These are phyloP conservation scores for Sedum album DNA, from an alignment of 164 flowering plant genomes.

Conservation along the genomic window DNA sequence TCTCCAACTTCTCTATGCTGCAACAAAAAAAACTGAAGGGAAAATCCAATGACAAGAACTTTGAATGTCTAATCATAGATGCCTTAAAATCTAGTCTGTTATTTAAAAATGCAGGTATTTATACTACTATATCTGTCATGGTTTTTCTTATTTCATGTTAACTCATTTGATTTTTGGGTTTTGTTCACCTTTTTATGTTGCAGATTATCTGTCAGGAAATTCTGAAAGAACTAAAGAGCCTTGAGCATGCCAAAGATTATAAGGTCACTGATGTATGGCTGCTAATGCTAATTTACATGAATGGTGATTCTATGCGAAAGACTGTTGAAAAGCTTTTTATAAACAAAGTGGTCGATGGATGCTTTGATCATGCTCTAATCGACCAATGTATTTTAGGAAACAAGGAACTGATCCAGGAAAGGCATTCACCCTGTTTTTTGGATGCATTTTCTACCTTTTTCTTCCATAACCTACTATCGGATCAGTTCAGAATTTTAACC, in stretches of 20 bases:
- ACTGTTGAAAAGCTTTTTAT: constrained; percentile 49
- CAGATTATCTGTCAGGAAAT: constrained; percentile 67
- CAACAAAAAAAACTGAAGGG: constrained; percentile 55
- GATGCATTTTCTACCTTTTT: background rate
- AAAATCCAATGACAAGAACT: constrained; percentile 32
- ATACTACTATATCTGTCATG: background rate
- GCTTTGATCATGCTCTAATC: constrained; percentile 44
- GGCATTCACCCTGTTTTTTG: background rate
- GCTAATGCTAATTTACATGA: constrained; percentile 57
- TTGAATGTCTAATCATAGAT: constrained; percentile 56
- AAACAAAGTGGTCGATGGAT: constrained; percentile 57
- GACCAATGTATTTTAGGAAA: constrained; percentile 65
- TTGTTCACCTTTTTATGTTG: background rate
- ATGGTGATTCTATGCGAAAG: constrained; percentile 50
- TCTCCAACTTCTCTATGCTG: constrained; percentile 19
- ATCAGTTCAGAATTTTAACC: background rate
- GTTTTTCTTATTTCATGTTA: background rate
- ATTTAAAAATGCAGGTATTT: constrained; percentile 51
- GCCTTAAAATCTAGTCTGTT: constrained; percentile 65
- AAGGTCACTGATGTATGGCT: constrained; percentile 81
- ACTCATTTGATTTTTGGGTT: background rate
- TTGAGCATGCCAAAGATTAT: constrained; percentile 54
- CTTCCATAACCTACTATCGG: background rate
- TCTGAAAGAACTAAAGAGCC: constrained; percentile 52
- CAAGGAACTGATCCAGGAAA: constrained; percentile 57